Base-by-base conservation (phyloP, 306 rosid species). In the Elaeagnus macrophylla region DNA sequence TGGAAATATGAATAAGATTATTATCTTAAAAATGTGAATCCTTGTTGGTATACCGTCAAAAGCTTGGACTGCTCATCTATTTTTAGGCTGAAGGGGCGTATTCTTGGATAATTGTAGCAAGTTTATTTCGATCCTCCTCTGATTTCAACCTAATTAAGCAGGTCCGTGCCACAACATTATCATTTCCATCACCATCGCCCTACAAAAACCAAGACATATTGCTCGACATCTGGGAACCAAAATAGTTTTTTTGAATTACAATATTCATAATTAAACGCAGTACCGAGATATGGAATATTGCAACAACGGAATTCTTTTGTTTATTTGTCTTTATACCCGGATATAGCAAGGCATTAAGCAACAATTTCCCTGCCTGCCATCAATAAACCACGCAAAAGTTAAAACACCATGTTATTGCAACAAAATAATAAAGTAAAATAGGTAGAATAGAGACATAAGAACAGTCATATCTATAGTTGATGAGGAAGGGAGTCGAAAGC, bases 271-370 rank as follows among this genome's bases (percentile, higher is more conserved):
- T 37, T 51, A 41, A 37, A 19, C 37, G 58, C 45, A 73, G 77
- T 77, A 93, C 99, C 88, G 83, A 66, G 32, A 94, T 87, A 70
- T 87, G 96, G 56, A 93, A 87, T 78, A 93, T 93, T 18, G 99
- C 87, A 59, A 87, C 95, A 47, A 93, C 43, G 59, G 99, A 78
- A 71, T 93, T 93, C 94, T 93, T 93, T 67, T 87, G 96, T 16
- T 58, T 52, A 72, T 66, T 84, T 54, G 96, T 93, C 81, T 93
- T 93, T 76, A 93, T 87, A 66, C 99, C 96, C 32, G 89, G 88
- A 74, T 93, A 93, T 51, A 93, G 51, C 70, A 81, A 77, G 39
- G 99, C 95, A 73, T 93, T 93, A 43, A 93, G 96, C 74, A 82
- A 87, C 68, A 93, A 56, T 70, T 68, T 93, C 65, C 99, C 99